Evolutionary conservation across 306 rosid genomes (phyloP).

Genomic region (Lotus japonicus): DNA sequence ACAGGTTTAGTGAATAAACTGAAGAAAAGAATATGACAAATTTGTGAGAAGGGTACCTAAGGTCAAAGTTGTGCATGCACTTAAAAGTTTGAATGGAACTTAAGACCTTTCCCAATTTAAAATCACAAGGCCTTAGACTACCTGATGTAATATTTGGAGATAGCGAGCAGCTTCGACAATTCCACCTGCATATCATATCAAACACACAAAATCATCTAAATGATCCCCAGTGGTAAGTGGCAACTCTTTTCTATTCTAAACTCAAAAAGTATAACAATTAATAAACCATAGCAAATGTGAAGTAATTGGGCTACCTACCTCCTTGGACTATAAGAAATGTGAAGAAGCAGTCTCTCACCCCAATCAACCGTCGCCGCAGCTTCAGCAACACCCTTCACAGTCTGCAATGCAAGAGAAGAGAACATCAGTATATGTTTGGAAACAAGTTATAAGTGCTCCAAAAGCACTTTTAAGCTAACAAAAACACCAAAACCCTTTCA

Average conservation of each 20-base stretch:
- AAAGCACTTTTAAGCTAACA: too few species aligned
- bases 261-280: too few species aligned
- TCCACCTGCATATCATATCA: constrained; percentile 55
- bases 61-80: constrained; percentile 68
- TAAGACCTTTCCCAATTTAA: constrained; percentile 81
- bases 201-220: background rate
- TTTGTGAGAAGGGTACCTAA: constrained; percentile 47
- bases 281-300: background rate
- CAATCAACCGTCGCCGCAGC: constrained; percentile 55
- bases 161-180: constrained; percentile 64
- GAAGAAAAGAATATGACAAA: background rate
- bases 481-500: too few species aligned
- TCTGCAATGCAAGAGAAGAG: constrained; percentile 30
- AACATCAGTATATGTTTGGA: too few species aligned
- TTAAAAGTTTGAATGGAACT: constrained; percentile 63
- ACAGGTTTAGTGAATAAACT: background rate
- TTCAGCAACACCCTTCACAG: constrained; percentile 71
- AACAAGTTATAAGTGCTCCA: too few species aligned
- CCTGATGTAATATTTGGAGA: constrained; percentile 71
- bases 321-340: constrained; percentile 76
- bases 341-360: constrained; percentile 77
- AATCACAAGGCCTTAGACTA: constrained; percentile 86
- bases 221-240: background rate
- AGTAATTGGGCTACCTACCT: constrained; percentile 37
- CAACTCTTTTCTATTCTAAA: too few species aligned